phyloP scores from a whole-genome alignment of 1,284 basidiomycete genomes.

The Sphagnurus paluster region DNA sequence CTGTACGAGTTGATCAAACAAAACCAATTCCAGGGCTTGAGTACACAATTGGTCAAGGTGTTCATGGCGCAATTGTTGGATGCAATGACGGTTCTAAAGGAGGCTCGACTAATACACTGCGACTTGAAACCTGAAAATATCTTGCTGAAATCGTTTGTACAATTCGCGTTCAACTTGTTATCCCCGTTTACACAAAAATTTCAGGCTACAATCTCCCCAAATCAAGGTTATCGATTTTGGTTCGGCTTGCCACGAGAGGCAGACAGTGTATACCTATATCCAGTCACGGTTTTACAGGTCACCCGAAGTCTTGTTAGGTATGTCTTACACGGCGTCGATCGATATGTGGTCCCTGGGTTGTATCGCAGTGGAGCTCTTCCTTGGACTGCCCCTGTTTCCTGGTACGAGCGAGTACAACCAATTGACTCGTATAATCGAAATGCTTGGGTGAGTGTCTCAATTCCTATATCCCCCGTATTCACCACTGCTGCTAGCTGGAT shows the following conservation, averaged over 20 bases:
- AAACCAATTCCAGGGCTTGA: constrained; percentile 97
- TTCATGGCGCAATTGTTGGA: constrained; percentile 97
- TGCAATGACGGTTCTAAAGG: constrained; percentile 89
- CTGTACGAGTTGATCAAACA: constrained; percentile 99
- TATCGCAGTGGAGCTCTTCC: constrained; percentile 97
- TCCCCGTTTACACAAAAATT: not conserved
- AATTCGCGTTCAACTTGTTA: constrained; percentile 1
- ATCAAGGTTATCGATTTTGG: constrained; percentile 99
- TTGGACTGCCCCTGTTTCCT: constrained; percentile 94
- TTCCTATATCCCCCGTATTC: not conserved
- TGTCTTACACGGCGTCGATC: constrained; percentile 92
- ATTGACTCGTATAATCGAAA: constrained; percentile 94
- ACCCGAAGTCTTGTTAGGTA: constrained; percentile 94
- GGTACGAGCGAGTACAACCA: constrained; percentile 99
- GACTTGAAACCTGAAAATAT: constrained; percentile 99
- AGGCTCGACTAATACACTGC: constrained; percentile 95
- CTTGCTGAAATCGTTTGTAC: constrained; percentile 82
- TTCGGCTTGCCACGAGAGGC: constrained; percentile 96
- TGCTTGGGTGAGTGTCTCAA: constrained; percentile 81
- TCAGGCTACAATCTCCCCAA: constrained; percentile 91
- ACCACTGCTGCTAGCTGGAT: too few species aligned
- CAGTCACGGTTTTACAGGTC: constrained; percentile 99
- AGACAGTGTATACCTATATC: constrained; percentile 99
- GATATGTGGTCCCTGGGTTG: constrained; percentile 97
- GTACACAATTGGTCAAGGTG: constrained; percentile 95